Base-by-base conservation (phyloP, 352 stramenopile species). In the Plasmopara viticola region DNA sequence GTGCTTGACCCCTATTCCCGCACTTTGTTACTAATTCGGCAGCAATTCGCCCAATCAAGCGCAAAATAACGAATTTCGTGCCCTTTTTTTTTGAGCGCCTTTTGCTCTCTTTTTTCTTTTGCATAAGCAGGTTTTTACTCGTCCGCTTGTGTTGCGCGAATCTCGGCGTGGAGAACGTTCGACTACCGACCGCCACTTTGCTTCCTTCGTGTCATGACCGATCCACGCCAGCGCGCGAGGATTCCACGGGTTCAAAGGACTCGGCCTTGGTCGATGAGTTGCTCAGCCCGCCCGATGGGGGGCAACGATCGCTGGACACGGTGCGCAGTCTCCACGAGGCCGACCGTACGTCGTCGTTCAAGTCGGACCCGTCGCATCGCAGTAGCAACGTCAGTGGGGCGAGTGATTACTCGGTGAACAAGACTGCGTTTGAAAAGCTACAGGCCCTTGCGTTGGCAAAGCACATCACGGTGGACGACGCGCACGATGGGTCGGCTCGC, bases 401-500 rank as follows among this genome's bases (percentile, higher is more conserved):
- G 1, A 54, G 58, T 34, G 58, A 56, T 13, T 34, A 56, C 9
- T 61, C 57, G 20, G 54, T 49, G 14, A 71, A 66, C 17, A 59
- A 64, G 63, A 78, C 60, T 30, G 58, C 64, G 17, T 83, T 60
- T 51, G 70, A 78, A 47, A 75, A 76, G 63, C 61, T 87, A n/a
- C 72, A 81, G 49, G 68, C 70, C 40, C 51, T 86, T 17, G 69
- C 70, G 15, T 54, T 77, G 28, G 62, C 74, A 6, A 69, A 77
- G 39, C 69, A 72, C 57, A 68, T 67, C 48, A 66, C 71, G 42
- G 60, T 72, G 34, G 59, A 68, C 33, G 51, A 62, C 10, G 25
- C 47, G 48, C 34, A 28, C 17, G 15, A 9, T 9, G 46, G 39
- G 42, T 62, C 60, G n/a, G 43, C 15, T 2, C n/a, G 9, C 28